A percentile compares a stretch with the other conserved stretches of the same genome.
Conservation (phyloP, 2,329 filamentous ascomycete genomes). For the Ilyonectria sp. region DNA sequence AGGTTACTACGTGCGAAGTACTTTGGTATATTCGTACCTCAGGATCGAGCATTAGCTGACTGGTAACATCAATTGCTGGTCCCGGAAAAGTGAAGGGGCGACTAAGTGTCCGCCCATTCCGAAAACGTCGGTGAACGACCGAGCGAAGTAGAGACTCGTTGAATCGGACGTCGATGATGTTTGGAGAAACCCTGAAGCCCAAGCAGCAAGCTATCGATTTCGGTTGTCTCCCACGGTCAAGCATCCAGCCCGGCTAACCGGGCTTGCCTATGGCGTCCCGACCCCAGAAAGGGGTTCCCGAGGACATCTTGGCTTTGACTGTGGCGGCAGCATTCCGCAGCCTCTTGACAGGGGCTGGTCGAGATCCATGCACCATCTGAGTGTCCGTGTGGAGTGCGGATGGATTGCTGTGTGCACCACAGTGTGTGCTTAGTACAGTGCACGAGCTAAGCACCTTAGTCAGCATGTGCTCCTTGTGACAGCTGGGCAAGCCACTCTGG, state of each 20-base stretch:
- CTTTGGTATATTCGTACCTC: background rate
- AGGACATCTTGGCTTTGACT: slow-evolving; percentile 40
- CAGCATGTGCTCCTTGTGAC: slow-evolving; percentile 4
- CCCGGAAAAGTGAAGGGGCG: background rate
- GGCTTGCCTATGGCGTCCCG: slow-evolving; percentile 38
- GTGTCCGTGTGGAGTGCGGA: slow-evolving; percentile 20
- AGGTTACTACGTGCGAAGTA: background rate
- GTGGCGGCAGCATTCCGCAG: slow-evolving; percentile 50
- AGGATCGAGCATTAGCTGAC: background rate
- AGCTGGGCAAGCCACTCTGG: background rate
- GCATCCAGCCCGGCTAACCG: slow-evolving; percentile 34
- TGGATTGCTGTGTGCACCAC: slow-evolving; percentile 5
- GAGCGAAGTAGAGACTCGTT: slow-evolving; percentile 20
- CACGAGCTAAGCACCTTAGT: slow-evolving; percentile 13
- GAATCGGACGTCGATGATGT: slow-evolving; percentile 14
- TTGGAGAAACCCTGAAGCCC: slow-evolving; percentile 33
- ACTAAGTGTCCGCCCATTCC: slow-evolving; percentile 11
- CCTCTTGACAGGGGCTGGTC: slow-evolving; percentile 41
- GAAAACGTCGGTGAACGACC: slow-evolving; percentile 27
- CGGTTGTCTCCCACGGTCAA: slow-evolving; percentile 32
- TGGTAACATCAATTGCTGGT: slow-evolving; percentile 2
- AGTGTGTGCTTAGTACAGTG: background rate
- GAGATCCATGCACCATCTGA: slow-evolving; percentile 40
- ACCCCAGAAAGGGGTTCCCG: slow-evolving; percentile 47
- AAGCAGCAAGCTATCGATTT: slow-evolving; percentile 39